phyloP scores from a whole-genome alignment of 169 alveolate genomes.

The Fabrea salina region DNA sequence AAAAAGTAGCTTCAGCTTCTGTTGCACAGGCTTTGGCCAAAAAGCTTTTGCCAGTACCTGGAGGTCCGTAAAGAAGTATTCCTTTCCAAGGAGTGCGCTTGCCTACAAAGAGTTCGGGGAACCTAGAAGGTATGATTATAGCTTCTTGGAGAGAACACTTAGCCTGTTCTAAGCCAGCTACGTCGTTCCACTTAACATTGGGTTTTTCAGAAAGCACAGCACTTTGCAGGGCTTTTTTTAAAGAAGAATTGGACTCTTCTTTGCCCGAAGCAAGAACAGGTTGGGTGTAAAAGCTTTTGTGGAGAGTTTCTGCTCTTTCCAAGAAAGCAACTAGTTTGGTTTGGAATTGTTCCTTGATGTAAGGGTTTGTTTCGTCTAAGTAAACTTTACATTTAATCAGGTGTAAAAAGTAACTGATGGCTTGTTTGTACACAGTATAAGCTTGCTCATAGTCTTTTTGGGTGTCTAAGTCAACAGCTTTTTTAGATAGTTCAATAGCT shows the following conservation, averaged over 20 bases:
- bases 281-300: neutral
- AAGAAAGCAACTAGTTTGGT: neutral
- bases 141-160: conserved; percentile 93
- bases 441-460: conserved; percentile 41
- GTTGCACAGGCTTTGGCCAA: conserved; percentile 99
- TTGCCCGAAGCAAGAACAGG: neutral
- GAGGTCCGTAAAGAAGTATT: conserved; percentile 93
- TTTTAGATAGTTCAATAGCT: conserved; percentile 28
- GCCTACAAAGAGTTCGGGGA: conserved; percentile 93
- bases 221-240: conserved; percentile 64
- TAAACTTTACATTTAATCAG: conserved; percentile 16
- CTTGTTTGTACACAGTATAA: conserved; percentile 33
- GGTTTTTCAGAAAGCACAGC: conserved; percentile 86
- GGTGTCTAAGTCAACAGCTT: conserved; percentile 41
- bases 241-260: conserved; percentile 5
- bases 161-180: conserved; percentile 94
- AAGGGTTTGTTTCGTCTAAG: conserved; percentile 12
- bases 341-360: neutral
- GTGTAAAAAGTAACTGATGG: conserved; percentile 33
- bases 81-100: conserved; percentile 90
- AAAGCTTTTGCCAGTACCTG: conserved; percentile 99
- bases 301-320: conserved; percentile 22
- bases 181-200: conserved; percentile 94
- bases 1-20: conserved; percentile 94
- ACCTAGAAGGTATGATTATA: conserved; percentile 92